These are phyloP conservation scores for Elsinoe necatrix DNA, from an alignment of 2,329 filamentous ascomycete genomes.

Conservation along the genomic window DNA sequence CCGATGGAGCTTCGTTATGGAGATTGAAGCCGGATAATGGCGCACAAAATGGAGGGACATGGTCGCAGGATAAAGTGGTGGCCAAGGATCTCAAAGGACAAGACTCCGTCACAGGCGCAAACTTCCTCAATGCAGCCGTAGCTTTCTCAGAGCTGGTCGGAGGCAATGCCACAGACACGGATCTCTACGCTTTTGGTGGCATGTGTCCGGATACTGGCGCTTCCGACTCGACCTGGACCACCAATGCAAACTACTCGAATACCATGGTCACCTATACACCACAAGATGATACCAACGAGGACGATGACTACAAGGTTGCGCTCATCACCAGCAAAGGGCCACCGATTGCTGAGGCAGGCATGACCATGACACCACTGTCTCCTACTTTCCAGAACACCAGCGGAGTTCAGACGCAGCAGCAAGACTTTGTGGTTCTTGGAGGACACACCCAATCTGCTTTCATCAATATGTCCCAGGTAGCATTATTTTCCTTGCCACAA, in stretches of 20 bases:
- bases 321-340: constrained; percentile 48
- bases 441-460: constrained; percentile 78
- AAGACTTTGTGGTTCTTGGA: constrained; percentile 71
- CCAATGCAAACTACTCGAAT: constrained; percentile 68
- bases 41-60: constrained; percentile 43
- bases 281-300: constrained; percentile 29
- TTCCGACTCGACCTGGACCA: constrained; percentile 52
- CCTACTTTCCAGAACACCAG: constrained; percentile 58
- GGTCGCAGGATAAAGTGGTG: constrained; percentile 40
- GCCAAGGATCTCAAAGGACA: constrained; percentile 26
- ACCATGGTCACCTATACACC: constrained; percentile 62
- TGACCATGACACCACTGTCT: constrained; percentile 66
- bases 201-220: constrained; percentile 61
- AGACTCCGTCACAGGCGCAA: constrained; percentile 38
- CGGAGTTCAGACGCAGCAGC: constrained; percentile 58
- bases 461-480: constrained; percentile 88
- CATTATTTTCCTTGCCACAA: constrained; percentile 77
- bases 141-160: constrained; percentile 58
- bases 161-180: constrained; percentile 45
- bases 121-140: constrained; percentile 53
- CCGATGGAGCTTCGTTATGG: constrained; percentile 55
- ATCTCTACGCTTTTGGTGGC: constrained; percentile 72
- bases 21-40: constrained; percentile 47
- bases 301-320: constrained; percentile 38
- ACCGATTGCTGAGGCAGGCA: constrained; percentile 76